Percentiles rank a stretch among this genome's conserved stretches.
phyloP scores from a whole-genome alignment of 1,139 yeast species.

The Debaryomyces singareniensis region DNA sequence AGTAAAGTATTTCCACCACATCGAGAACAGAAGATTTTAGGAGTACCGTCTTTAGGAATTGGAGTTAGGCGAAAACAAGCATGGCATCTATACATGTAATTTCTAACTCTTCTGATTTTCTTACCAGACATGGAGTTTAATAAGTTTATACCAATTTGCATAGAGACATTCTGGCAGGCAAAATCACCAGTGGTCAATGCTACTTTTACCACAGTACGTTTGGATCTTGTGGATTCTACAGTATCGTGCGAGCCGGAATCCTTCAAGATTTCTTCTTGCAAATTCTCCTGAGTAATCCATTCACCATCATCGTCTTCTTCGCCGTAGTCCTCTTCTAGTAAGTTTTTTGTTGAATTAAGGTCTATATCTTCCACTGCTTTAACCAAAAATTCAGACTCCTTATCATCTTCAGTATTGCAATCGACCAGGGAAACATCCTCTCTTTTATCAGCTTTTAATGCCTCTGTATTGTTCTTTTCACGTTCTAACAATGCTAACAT shows the following conservation, averaged over 20 bases:
- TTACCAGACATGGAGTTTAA: conserved; percentile 83
- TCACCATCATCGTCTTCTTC: conserved; percentile 79
- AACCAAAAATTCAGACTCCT: background rate
- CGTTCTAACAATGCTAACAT: no score
- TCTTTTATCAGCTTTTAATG: conserved; percentile 3
- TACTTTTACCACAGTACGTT: conserved; percentile 42
- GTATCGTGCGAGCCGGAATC: conserved; percentile 42
- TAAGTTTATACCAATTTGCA: conserved; percentile 82
- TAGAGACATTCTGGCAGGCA: conserved; percentile 92
- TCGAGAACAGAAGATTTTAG: conserved; percentile 87
- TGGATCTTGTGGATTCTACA: conserved; percentile 19
- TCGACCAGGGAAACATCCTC: conserved; percentile 3
- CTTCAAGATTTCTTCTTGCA: conserved; percentile 60
- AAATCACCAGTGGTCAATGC: conserved; percentile 95
- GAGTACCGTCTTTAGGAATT: conserved; percentile 66
- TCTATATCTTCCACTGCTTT: conserved; percentile 6
- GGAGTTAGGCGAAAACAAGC: conserved; percentile 87
- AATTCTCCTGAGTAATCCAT: conserved; percentile 91
- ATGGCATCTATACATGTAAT: conserved; percentile 93
- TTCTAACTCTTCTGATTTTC: conserved; percentile 78
- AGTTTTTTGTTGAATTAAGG: conserved; percentile 9
- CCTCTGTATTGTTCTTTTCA: conserved; percentile 45
- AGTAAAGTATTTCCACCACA: conserved; percentile 92
- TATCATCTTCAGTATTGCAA: conserved; percentile 1
- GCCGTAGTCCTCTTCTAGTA: conserved; percentile 39